Percentiles rank a stretch among this genome's conserved stretches.
phyloP scores from a whole-genome alignment of 495 filamentous ascomycete genomes.

The Aspergillus conjunctus region DNA sequence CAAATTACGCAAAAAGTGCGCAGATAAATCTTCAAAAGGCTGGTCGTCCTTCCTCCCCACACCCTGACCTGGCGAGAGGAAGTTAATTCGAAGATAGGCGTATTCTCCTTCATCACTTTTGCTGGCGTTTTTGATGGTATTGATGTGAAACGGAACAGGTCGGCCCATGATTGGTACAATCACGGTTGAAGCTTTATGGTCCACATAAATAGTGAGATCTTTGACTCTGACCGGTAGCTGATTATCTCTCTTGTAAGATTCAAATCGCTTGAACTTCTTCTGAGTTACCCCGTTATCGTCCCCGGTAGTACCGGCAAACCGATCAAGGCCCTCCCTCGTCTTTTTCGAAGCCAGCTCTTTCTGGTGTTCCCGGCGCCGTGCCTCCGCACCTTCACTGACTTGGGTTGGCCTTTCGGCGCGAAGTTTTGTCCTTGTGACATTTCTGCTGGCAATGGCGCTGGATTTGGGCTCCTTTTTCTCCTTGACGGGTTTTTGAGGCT shows the following conservation, averaged over 20 bases:
- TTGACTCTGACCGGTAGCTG: constrained; percentile 82
- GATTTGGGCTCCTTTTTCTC: constrained; percentile 82
- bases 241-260: constrained; percentile 98
- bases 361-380: constrained; percentile 85
- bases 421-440: constrained; percentile 90
- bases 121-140: constrained; percentile 97
- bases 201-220: constrained; percentile 85
- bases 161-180: constrained; percentile 96
- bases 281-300: constrained; percentile 86
- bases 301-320: constrained; percentile 77
- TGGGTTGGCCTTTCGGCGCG: constrained; percentile 86
- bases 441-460: constrained; percentile 82
- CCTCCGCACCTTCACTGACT: constrained; percentile 86
- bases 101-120: constrained; percentile 94
- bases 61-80: constrained; percentile 94
- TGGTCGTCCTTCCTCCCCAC: constrained; percentile 98
- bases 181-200: constrained; percentile 85
- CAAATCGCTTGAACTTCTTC: constrained; percentile 98
- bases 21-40: constrained; percentile 93
- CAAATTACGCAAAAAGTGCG: constrained; percentile 93
- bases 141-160: constrained; percentile 97
- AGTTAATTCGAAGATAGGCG: constrained; percentile 93
- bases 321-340: constrained; percentile 80
- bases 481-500: constrained; percentile 59
- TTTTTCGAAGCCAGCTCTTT: constrained; percentile 86